phyloP scores from a whole-genome alignment of 345 rosid genomes.

The Acer campestre region DNA sequence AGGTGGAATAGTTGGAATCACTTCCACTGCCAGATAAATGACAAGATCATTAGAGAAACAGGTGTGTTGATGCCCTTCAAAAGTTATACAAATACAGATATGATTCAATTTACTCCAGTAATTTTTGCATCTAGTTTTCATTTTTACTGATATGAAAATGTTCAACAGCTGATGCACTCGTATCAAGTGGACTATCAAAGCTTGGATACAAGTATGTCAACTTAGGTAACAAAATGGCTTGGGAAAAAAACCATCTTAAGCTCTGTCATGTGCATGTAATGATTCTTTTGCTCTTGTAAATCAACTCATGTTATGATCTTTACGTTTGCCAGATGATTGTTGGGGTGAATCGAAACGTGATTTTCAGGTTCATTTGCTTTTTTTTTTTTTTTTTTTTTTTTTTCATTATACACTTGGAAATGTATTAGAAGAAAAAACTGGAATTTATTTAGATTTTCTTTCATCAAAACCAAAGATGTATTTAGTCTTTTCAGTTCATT shows the following conservation, averaged over 20 bases:
- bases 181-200: slow-evolving; percentile 25
- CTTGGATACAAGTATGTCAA: slow-evolving; percentile 33
- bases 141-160: not conserved
- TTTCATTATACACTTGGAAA: not conserved
- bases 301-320: not conserved
- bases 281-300: not conserved
- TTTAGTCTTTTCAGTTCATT: not conserved
- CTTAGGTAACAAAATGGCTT: slow-evolving; percentile 18
- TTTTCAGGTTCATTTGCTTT: slow-evolving; percentile 10
- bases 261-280: not conserved
- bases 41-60: slow-evolving; percentile 15
- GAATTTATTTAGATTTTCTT: not conserved
- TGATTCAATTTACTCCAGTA: too few species aligned
- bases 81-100: too few species aligned
- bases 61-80: not conserved
- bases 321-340: slow-evolving; percentile 24
- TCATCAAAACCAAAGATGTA: not conserved
- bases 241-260: not conserved
- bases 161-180: slow-evolving; percentile 32
- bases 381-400: not conserved
- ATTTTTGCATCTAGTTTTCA: not conserved
- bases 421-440: too few species aligned
- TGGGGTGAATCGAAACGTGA: slow-evolving; percentile 23
- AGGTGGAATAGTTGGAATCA: slow-evolving; percentile 28
- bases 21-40: slow-evolving; percentile 20